Conservation (phyloP, 2,329 filamentous ascomycete species). For the Beauveria asiatica region DNA sequence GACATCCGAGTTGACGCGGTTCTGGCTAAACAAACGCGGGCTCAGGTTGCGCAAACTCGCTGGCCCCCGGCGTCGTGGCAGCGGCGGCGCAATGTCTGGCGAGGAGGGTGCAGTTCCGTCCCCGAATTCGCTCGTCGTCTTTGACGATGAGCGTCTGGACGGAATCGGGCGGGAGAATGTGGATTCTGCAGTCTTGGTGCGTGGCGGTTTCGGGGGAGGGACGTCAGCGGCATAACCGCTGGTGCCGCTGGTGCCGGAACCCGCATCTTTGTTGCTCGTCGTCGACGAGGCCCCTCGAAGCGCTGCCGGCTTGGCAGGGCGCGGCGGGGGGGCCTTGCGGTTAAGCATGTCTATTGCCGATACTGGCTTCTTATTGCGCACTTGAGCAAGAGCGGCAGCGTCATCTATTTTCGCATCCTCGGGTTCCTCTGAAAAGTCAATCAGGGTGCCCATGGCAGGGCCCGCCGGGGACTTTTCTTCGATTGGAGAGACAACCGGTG, state of each 20-base stretch:
- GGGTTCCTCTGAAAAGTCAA: slow-evolving; percentile 51
- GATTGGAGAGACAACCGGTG: slow-evolving; percentile 11
- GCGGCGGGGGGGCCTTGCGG: slow-evolving; percentile 37
- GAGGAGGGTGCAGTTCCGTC: slow-evolving; percentile 9
- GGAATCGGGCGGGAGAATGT: not conserved
- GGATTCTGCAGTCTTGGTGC: slow-evolving; percentile 7
- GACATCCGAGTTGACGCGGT: slow-evolving; percentile 31
- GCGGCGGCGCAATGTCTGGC: slow-evolving; percentile 32
- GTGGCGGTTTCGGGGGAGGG: slow-evolving; percentile 11
- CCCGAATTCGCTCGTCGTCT: slow-evolving; percentile 12
- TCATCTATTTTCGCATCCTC: slow-evolving; percentile 28
- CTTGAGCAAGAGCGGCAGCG: slow-evolving; percentile 23
- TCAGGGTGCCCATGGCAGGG: slow-evolving; percentile 47
- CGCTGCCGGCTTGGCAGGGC: slow-evolving; percentile 49
- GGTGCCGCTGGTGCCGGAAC: not conserved
- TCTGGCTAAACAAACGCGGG: slow-evolving; percentile 22
- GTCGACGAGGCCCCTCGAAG: slow-evolving; percentile 37
- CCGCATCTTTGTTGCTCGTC: slow-evolving; percentile 17
- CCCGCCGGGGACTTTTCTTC: slow-evolving; percentile 23
- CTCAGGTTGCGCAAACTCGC: slow-evolving; percentile 24
- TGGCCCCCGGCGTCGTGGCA: slow-evolving; percentile 36
- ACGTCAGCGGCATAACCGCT: not conserved
- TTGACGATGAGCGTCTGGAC: slow-evolving; percentile 6
- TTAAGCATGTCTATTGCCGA: slow-evolving; percentile 24
- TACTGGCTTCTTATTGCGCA: slow-evolving; percentile 18